Base-by-base conservation (phyloP, 1,284 basidiomycete species). In the Irpex sp. region DNA sequence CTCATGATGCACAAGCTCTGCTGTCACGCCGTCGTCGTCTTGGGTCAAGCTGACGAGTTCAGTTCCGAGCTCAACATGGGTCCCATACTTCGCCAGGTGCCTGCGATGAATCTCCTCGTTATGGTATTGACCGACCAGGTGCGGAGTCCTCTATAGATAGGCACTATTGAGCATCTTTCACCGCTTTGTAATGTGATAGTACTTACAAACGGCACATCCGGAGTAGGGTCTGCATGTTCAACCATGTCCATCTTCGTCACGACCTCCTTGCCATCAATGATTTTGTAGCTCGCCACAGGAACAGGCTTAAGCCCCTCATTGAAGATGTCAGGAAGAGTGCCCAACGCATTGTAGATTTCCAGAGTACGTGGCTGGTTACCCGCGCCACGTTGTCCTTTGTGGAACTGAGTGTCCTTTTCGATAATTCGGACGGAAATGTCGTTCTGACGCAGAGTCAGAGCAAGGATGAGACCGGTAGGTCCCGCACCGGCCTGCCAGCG, bases 381-480 rank as follows among this genome's bases (percentile, higher is more conserved):
- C 21, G 67, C 62, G 0, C 68, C 67, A 4, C 65, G 62, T 7
- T 62, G 54, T 36, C 69, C 71, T 7, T 62, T 62, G 52, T 70
- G 69, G 47, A 65, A 67, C 6, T n/a, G 34, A 8, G 63, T 61
- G 44, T 59, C 64, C 4, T 62, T 64, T 34, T 74, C 72, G 19
- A 64, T 64, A 49, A 64, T 51, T n/a, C 59, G 62, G 17, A 64
- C 60, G 9, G 63, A 60, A 13, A 64, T 55, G 57, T 68, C 69
- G 59, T 67, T 72, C 63, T 56, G 55, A 57, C 47, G 61, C 31
- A 73, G 64, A 15, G 63, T 59, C n/a, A 74, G 58, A 2, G 72
- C 71, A 17, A 68, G 57, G 37, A 72, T 65, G 11, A 73, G 67
- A 2, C 72, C 71, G 9, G 69, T 60, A 38, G 72, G 72, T 0